Evolutionary conservation across 139 green algal species (phyloP).

Genomic region (Tetradesmus lagerheimii): DNA sequence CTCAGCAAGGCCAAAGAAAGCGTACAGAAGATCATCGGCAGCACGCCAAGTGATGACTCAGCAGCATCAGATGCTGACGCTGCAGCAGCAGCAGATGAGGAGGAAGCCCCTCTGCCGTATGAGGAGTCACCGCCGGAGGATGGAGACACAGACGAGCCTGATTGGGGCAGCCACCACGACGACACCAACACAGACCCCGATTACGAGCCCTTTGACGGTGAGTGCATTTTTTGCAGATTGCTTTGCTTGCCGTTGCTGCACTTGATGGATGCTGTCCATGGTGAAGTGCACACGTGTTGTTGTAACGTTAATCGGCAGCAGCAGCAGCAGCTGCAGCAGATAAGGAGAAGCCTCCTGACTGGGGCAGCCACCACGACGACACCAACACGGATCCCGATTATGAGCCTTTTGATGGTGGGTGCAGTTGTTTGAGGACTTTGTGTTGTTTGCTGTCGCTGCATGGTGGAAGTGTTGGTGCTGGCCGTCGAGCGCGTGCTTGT

Average conservation of each 20-base stretch:
- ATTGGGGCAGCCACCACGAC: not conserved
- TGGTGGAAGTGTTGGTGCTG: too few relatives aligned
- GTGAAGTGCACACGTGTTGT: too few relatives aligned
- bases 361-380: not conserved
- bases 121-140: not conserved
- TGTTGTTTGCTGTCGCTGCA: too few relatives aligned
- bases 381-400: not conserved
- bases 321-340: too few relatives aligned
- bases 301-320: too few relatives aligned
- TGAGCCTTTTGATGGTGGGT: slow-evolving; percentile 38
- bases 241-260: too few relatives aligned
- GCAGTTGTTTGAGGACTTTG: too few relatives aligned
- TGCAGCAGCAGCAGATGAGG: not conserved
- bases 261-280: too few relatives aligned
- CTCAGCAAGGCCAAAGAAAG: slow-evolving; percentile 12
- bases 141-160: not conserved
- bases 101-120: not conserved
- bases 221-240: too few relatives aligned
- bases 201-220: slow-evolving; percentile 11
- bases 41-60: too few relatives aligned
- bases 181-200: not conserved
- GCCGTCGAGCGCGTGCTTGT: too few relatives aligned
- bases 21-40: slow-evolving; percentile 19
- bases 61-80: not conserved
- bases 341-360: too few relatives aligned